Conservation (phyloP, 495 filamentous ascomycete species). For the Daldinia caldariorum region DNA sequence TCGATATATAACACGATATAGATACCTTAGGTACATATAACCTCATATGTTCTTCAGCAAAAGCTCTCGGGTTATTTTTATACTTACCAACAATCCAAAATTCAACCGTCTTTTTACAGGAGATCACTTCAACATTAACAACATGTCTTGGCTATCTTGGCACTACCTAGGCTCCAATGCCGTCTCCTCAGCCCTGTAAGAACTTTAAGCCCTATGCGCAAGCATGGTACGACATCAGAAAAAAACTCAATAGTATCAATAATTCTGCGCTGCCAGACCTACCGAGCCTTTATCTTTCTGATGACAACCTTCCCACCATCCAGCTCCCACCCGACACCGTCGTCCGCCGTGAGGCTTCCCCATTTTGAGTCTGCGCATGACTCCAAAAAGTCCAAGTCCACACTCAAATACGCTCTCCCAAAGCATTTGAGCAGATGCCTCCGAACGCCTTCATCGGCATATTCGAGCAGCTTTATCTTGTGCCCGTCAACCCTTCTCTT, state of each 20-base stretch:
- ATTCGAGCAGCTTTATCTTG: conserved; percentile 79
- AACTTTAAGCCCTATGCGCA: too few relatives aligned
- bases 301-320: conserved; percentile 76
- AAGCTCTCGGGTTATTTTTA: too few relatives aligned
- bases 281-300: conserved; percentile 59
- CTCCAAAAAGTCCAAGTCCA: conserved; percentile 73
- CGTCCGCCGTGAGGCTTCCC: conserved; percentile 69
- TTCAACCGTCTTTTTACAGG: too few relatives aligned
- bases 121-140: too few relatives aligned
- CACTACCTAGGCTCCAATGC: not conserved
- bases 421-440: conserved; percentile 83
- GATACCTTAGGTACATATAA: too few relatives aligned
- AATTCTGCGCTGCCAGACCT: conserved; percentile 22
- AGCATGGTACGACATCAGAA: too few relatives aligned
- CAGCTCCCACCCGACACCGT: conserved; percentile 83
- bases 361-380: conserved; percentile 68
- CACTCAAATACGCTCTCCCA: conserved; percentile 79
- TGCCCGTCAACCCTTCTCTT: conserved; percentile 79
- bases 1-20: too few relatives aligned
- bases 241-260: conserved; percentile 43
- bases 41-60: not conserved
- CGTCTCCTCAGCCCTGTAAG: too few relatives aligned
- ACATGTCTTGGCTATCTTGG: conserved; percentile 3
- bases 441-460: conserved; percentile 74
- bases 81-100: not conserved